These are phyloP conservation scores for Cladobotryum protrusum DNA, from an alignment of 2,329 filamentous ascomycete species.

Conservation along the genomic window DNA sequence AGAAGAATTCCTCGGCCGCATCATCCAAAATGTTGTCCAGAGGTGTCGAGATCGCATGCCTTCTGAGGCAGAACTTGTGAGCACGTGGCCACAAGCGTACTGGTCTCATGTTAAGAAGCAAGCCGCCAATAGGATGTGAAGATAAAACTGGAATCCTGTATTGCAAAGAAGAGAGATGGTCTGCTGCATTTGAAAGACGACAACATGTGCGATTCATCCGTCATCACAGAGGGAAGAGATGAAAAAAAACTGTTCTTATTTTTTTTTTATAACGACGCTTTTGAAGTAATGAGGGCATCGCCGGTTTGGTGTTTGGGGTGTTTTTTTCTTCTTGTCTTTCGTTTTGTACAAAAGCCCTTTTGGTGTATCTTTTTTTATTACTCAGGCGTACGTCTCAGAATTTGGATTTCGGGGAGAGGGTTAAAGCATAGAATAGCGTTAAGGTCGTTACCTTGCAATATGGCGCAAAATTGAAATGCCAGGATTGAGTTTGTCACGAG, in stretches of 20 bases:
- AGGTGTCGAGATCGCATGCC: slow-evolving; percentile 54
- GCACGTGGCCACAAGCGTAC: slow-evolving; percentile 55
- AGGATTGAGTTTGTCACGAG: background rate
- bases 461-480: slow-evolving; percentile 7
- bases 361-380: slow-evolving; percentile 14
- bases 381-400: background rate
- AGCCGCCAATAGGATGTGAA: slow-evolving; percentile 28
- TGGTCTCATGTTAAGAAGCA: slow-evolving; percentile 54
- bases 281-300: slow-evolving; percentile 16
- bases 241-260: slow-evolving; percentile 6
- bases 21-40: slow-evolving; percentile 56
- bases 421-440: slow-evolving; percentile 12
- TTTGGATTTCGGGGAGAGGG: slow-evolving; percentile 4
- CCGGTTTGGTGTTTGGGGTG: slow-evolving; percentile 26
- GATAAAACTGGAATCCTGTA: background rate
- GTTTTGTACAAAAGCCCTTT: slow-evolving; percentile 16
- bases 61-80: slow-evolving; percentile 49
- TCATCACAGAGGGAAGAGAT: no score
- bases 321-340: slow-evolving; percentile 22
- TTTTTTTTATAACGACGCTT: slow-evolving; percentile 18
- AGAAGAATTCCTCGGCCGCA: slow-evolving; percentile 55
- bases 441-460: slow-evolving; percentile 6
- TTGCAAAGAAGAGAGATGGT: slow-evolving; percentile 3
- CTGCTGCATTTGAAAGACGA: background rate
- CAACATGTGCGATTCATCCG: no score